Evolutionary conservation across 148 eudicot genomes (phyloP), one percentile per base, ranked within the genome.

Genomic region (Chenopodium album): DNA sequence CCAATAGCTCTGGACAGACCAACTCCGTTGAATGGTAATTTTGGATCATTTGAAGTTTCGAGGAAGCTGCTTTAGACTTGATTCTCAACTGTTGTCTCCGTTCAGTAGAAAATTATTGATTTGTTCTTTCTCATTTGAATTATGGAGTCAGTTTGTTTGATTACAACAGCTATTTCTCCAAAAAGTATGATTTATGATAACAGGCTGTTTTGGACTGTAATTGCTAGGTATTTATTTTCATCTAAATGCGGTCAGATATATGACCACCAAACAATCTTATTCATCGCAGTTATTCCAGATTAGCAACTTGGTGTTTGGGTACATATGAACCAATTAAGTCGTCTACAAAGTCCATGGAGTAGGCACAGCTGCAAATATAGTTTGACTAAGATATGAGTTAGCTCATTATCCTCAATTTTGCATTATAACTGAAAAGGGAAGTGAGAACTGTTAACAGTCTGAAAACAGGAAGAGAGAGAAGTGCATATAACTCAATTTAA

Each of bases 21-120:
- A 80, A 62, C 28, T 54, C 29, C 22, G 37, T 54, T 20, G 59
- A 79, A 31, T 23, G 56, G 56, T 63, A 69, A 71, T 44, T 44
- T 54, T 78, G 26, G 8, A 70, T 11, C 65, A n/a, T 66, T 4
- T 1, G 10, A 81, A 19, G 29, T 47, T 63, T 44, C 2, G 28
- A 65, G 66, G 83, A 52, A 65, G 48, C 46, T 64, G 64, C 48
- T 50, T 46, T 69, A 47, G 83, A 48, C 28, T 80, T 80, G 77
- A 50, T 77, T 29, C 78, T 47, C 78, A 78, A 34, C 52, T 52
- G 52, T 22, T 68, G 54, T 3, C 19, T 46, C 26, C 54, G 52
- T 78, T 34, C 28, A 1, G 4, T 37, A 41, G 78, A 50, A 41
- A 67, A 83, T 78, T 78, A 41, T 34, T 78, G 47, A 26, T 10